Evolutionary conservation across 2,329 filamentous ascomycete genomes (phyloP).

Genomic region (Paracoccidioides brasiliensis): DNA sequence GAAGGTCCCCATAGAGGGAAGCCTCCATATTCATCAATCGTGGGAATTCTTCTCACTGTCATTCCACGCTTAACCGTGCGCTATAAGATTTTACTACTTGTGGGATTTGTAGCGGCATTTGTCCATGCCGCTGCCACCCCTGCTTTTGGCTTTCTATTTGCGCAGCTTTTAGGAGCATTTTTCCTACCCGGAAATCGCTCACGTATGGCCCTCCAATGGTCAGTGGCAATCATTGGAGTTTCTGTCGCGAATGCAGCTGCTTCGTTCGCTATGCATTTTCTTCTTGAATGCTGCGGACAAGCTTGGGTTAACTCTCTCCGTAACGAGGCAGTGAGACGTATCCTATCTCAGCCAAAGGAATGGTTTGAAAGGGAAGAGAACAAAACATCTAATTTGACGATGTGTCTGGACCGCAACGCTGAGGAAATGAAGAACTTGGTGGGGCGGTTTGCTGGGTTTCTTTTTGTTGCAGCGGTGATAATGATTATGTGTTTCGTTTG

Average conservation of each 20-base stretch:
- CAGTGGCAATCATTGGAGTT: conserved; percentile 54
- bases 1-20: neutral
- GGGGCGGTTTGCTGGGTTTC: conserved; percentile 59
- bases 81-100: conserved; percentile 43
- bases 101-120: conserved; percentile 49
- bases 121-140: conserved; percentile 56
- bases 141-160: conserved; percentile 62
- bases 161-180: conserved; percentile 58
- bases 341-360: conserved; percentile 60
- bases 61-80: conserved; percentile 49
- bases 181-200: conserved; percentile 41
- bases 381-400: conserved; percentile 48
- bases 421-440: conserved; percentile 81
- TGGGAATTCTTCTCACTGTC: conserved; percentile 52
- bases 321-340: conserved; percentile 50
- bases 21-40: conserved; percentile 23
- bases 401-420: conserved; percentile 64
- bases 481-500: conserved; percentile 56
- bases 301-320: conserved; percentile 65
- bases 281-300: conserved; percentile 60
- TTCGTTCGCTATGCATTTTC: conserved; percentile 54
- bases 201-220: conserved; percentile 49
- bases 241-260: conserved; percentile 53
- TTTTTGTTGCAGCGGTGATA: conserved; percentile 56
- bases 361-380: conserved; percentile 68